Evolutionary conservation across 306 rosid genomes (phyloP), one percentile per base, ranked within the genome.

Genomic region (Ochetophila trinervis): DNA sequence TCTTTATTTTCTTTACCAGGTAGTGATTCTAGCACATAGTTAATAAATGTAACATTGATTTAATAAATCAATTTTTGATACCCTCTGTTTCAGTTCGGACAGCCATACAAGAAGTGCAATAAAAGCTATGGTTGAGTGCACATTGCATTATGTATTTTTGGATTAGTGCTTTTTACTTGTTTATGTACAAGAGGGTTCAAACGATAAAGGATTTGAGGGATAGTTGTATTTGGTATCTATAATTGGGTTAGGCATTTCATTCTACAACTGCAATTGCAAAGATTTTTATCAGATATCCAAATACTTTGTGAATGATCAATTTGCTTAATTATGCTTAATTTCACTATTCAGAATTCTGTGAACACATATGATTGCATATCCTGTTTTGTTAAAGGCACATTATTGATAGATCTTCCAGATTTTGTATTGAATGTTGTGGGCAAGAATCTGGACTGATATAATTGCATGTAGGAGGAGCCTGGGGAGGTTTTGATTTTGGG

Each of bases 401-500:
- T 62, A 57, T 49, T 65, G 23, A 4, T 50, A 7, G 62, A 37
- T 60, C 71, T 72, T 36, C 47, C 60, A 36, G 8, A 17, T 67
- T 4, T 24, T 64, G 60, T 36, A 59, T 67, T 48, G 65, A 62
- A 7, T 71, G 52, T 64, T 68, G 37, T 59, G 79, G 71, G 79
- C 50, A 63, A 8, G 54, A 20, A 52, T 62, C 24, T 77, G 68
- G 73, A 51, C 67, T 73, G 69, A 42, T 72, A 74, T 77, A 66
- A 71, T 54, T 59, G 72, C 62, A 64, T 82, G 79, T 61, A 94
- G 99, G 97, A 88, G 81, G 97, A 90, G 52, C 80, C 86, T 9
- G 99, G 97, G 63, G 99, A 94, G 84, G 84, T 83, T 76, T 64
- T 90, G 73, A 54, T 94, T 57, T 74, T 90, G 78, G 91, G 78